A percentile compares a stretch with the other conserved stretches of the same genome.
Evolutionary conservation across 768 basidiomycete genomes (phyloP).

Genomic region (Boletus vinaceobasis): DNA sequence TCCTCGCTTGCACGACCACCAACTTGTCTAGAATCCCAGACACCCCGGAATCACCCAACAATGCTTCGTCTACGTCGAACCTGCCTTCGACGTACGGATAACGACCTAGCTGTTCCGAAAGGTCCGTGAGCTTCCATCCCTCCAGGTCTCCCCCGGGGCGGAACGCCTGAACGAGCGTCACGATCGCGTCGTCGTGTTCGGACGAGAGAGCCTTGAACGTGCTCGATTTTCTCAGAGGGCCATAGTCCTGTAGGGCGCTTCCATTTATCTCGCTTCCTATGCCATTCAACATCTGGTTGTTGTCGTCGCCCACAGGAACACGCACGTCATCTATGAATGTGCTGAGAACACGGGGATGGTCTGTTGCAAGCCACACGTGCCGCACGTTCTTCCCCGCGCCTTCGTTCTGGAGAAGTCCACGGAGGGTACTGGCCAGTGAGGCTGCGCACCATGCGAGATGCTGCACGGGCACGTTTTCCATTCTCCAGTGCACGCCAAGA

Average conservation of each 20-base stretch:
- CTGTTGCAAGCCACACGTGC: constrained; percentile 56
- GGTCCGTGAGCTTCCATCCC: constrained; percentile 42
- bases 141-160: constrained; percentile 37
- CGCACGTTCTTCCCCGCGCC: constrained; percentile 29
- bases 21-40: constrained; percentile 56
- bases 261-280: neutral
- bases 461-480: constrained; percentile 45
- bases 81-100: constrained; percentile 24
- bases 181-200: constrained; percentile 45
- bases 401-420: constrained; percentile 31
- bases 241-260: neutral
- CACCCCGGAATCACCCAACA: constrained; percentile 48
- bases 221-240: constrained; percentile 35
- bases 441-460: constrained; percentile 47
- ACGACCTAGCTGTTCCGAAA: constrained; percentile 33
- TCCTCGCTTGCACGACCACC: constrained; percentile 43
- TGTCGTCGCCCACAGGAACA: constrained; percentile 18
- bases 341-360: constrained; percentile 38
- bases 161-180: constrained; percentile 44
- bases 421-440: constrained; percentile 45
- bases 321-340: neutral
- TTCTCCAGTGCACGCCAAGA: constrained; percentile 55
- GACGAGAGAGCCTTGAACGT: constrained; percentile 44
- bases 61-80: constrained; percentile 22
- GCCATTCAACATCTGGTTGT: neutral